These are phyloP conservation scores for Aristolochia fimbriata DNA, from an alignment of 164 flowering plant genomes.

Conservation along the genomic window DNA sequence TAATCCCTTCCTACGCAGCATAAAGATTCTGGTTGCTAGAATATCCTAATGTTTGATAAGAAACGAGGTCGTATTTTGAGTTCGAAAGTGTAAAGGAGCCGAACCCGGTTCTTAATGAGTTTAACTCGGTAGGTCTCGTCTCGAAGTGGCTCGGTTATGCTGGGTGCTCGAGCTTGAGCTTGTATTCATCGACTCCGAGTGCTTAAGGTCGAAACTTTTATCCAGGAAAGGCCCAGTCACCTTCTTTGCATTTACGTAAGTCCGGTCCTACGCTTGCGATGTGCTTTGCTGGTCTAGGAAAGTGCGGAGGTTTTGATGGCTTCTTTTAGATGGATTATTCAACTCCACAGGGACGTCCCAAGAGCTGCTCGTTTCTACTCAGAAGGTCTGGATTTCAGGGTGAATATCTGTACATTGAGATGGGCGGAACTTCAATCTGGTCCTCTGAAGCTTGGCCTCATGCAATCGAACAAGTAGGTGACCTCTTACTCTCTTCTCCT, in stretches of 20 bases:
- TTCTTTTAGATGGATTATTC: slow-evolving; percentile 75
- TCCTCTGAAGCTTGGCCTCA: slow-evolving; percentile 75
- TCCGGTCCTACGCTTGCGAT: background rate
- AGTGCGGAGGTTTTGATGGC: slow-evolving; percentile 23
- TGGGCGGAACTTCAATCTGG: slow-evolving; percentile 97
- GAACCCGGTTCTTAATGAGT: no score
- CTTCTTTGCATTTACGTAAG: background rate
- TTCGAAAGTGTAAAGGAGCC: no score
- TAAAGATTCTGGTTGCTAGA: no score
- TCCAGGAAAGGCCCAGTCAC: no score
- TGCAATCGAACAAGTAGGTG: slow-evolving; percentile 58
- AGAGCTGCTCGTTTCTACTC: slow-evolving; percentile 87
- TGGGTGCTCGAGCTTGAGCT: no score
- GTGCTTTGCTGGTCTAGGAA: background rate
- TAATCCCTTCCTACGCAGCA: no score
- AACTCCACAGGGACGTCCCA: slow-evolving; percentile 95
- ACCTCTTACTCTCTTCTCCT: background rate
- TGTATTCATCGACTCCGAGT: no score
- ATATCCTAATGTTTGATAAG: no score
- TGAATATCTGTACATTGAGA: slow-evolving; percentile 76
- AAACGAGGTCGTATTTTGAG: no score
- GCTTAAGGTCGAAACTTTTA: no score
- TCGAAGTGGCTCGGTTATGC: no score
- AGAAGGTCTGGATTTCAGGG: slow-evolving; percentile 72
- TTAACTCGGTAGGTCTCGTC: no score